Conservation (phyloP, 129 eudicot species). For the Chrysanthemum makinoi region DNA sequence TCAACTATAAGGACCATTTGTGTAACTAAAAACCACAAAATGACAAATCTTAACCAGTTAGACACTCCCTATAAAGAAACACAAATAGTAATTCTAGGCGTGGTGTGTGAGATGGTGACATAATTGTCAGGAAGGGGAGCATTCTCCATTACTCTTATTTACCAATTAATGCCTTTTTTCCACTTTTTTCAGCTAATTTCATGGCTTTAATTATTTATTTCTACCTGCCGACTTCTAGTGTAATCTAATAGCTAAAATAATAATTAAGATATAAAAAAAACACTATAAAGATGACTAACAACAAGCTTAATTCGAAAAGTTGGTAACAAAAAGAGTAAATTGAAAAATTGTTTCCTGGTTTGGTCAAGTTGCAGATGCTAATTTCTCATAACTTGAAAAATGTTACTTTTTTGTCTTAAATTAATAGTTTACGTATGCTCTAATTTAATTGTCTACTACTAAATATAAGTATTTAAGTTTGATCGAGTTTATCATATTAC, state of each 20-base stretch:
- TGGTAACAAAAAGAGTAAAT: neutral
- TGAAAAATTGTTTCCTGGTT: too few relatives aligned
- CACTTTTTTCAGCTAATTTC: constrained; percentile 31
- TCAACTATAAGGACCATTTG: too few relatives aligned
- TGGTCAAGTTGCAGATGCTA: too few relatives aligned
- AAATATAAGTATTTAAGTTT: neutral
- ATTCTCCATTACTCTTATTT: constrained; percentile 18
- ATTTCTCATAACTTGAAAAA: neutral
- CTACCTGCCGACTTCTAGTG: constrained; percentile 5
- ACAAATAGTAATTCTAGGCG: constrained; percentile 17
- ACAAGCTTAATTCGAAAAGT: too few relatives aligned
- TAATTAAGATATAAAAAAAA: neutral
- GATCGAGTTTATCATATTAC: neutral
- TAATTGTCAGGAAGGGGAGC: constrained; percentile 33
- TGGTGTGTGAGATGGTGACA: constrained; percentile 39
- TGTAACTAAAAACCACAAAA: too few relatives aligned
- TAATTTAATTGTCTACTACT: too few relatives aligned
- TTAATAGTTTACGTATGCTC: too few relatives aligned
- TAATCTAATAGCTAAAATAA: too few relatives aligned
- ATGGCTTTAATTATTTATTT: constrained; percentile 41
- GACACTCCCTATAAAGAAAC: too few relatives aligned
- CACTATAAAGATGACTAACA: neutral
- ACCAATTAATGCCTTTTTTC: constrained; percentile 28
- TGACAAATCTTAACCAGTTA: too few relatives aligned
- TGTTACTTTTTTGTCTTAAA: neutral